A percentile compares a stretch with the other conserved stretches of the same genome.
Evolutionary conservation across 2,329 filamentous ascomycete genomes (phyloP).

Genomic region (Fusarium sp.): DNA sequence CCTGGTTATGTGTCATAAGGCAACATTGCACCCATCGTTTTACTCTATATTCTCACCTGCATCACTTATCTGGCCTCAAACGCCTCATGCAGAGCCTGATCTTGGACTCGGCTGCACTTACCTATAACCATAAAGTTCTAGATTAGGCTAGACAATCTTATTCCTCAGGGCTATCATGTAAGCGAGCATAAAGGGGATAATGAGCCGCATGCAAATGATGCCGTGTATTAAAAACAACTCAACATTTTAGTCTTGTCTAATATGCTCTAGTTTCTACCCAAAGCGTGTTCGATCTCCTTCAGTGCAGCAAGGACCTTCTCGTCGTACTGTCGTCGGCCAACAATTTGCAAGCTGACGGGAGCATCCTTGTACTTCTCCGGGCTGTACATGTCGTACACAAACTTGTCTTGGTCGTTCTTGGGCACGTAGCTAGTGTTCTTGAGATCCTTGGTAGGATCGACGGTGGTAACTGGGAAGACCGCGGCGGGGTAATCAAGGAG

Average conservation of each 20-base stretch:
- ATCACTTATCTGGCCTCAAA: background rate
- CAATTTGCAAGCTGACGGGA: constrained; percentile 45
- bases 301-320: constrained; percentile 47
- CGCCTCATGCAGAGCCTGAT: background rate
- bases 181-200: background rate
- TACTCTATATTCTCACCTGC: no score
- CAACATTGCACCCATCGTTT: no score
- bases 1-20: no score
- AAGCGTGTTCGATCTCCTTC: constrained; percentile 39
- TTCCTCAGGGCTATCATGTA: background rate
- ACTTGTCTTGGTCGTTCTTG: constrained; percentile 45
- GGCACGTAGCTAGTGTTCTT: constrained; percentile 42
- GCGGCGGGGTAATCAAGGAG: constrained; percentile 74
- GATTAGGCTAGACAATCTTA: background rate
- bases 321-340: constrained; percentile 46
- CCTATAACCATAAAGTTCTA: background rate
- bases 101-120: background rate
- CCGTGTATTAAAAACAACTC: background rate
- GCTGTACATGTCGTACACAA: constrained; percentile 45
- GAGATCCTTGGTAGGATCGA: constrained; percentile 42
- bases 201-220: background rate
- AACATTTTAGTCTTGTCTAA: background rate
- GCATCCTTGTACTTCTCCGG: constrained; percentile 42
- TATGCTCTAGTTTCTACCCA: constrained; percentile 30
- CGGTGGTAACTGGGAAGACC: constrained; percentile 66